These are phyloP conservation scores for Naegleria gruberi DNA, from an alignment of 208 protist species.

Conservation along the genomic window DNA sequence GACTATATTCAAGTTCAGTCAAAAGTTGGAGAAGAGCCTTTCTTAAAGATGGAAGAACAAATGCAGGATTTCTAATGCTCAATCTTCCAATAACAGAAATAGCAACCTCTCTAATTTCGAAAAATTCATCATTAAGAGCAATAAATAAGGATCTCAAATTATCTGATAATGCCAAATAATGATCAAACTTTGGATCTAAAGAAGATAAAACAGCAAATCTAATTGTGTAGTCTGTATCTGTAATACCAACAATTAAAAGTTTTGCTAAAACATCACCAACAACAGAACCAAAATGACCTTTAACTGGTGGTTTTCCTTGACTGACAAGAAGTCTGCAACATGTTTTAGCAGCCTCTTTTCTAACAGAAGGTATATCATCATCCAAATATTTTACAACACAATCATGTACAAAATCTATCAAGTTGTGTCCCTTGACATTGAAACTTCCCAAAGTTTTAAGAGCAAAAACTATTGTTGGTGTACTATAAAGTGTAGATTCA, in stretches of 20 bases:
- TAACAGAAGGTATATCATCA: constrained; percentile 25
- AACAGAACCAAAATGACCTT: background rate
- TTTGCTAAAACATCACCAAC: background rate
- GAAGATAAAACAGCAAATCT: constrained; percentile 17
- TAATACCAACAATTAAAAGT: constrained; percentile 13
- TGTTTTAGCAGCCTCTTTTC: constrained; percentile 36
- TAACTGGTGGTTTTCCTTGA: background rate
- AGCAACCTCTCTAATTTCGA: constrained; percentile 59
- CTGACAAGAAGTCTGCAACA: constrained; percentile 20
- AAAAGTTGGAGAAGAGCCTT: constrained; percentile 74
- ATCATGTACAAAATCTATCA: constrained; percentile 33
- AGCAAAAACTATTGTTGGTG: background rate
- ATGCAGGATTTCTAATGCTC: constrained; percentile 57
- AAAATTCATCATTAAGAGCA: constrained; percentile 76
- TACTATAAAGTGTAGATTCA: background rate
- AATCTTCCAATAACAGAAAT: constrained; percentile 69
- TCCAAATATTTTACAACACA: constrained; percentile 37
- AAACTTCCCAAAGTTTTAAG: background rate
- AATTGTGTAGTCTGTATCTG: background rate
- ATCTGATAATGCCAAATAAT: constrained; percentile 62
- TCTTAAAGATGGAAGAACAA: constrained; percentile 68
- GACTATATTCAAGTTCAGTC: constrained; percentile 48
- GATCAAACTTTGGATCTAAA: constrained; percentile 53
- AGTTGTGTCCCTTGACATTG: background rate
- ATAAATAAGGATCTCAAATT: constrained; percentile 68